Evolutionary conservation across 1,139 yeast genomes (phyloP).

Genomic region (Debaryomyces udenii): DNA sequence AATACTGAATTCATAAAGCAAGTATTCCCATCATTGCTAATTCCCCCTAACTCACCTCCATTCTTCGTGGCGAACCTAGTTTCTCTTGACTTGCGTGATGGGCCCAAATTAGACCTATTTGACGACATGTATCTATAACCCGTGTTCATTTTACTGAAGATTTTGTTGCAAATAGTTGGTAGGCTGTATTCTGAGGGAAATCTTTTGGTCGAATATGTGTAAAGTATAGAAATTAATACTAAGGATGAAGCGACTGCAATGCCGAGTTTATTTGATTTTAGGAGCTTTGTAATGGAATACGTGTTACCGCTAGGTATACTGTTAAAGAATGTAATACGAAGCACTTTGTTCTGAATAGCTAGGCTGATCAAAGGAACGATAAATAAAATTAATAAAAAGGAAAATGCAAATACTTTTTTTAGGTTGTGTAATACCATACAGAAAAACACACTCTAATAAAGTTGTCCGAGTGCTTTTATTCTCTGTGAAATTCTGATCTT

Average conservation of each 20-base stretch:
- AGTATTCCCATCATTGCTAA: conserved; percentile 87
- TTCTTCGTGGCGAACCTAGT: conserved; percentile 45
- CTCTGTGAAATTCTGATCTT: no score
- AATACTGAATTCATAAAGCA: conserved; percentile 92
- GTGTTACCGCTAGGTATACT: conserved; percentile 6
- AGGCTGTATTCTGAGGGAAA: conserved; percentile 13
- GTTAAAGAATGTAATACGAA: conserved; percentile 6
- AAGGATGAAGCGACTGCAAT: conserved; percentile 10
- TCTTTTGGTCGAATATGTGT: conserved; percentile 7
- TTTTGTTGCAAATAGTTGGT: conserved; percentile 17
- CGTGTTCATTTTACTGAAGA: conserved; percentile 19
- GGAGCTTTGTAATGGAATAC: conserved; percentile 1
- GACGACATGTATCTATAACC: conserved; percentile 15
- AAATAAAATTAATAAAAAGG: conserved; percentile 4
- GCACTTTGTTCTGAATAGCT: conserved; percentile 5
- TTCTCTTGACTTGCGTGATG: conserved; percentile 27
- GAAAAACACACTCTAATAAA: conserved; percentile 3
- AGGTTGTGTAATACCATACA: conserved; percentile 4
- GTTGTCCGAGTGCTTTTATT: background rate
- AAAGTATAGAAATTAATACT: conserved; percentile 10
- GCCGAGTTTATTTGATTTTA: conserved; percentile 8
- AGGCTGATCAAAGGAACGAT: conserved; percentile 5
- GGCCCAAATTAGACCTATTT: conserved; percentile 16
- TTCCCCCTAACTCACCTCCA: conserved; percentile 83
- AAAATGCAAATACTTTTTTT: conserved; percentile 6